Base-by-base conservation (phyloP, 495 filamentous ascomycete species). In the Thozetella sp. region DNA sequence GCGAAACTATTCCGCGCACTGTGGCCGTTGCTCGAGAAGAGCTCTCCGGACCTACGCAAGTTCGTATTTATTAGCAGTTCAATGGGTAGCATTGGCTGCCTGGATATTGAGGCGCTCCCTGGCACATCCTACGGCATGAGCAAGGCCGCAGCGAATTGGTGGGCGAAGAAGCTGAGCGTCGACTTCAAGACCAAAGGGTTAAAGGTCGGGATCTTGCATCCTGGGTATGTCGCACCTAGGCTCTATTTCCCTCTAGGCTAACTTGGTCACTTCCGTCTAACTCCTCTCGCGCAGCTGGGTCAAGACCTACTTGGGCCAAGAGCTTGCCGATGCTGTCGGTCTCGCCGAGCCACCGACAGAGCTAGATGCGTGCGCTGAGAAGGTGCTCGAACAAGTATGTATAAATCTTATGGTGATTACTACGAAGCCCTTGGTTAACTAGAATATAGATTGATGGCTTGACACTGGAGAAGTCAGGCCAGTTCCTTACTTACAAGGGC, bases 301-400 rank as follows among this genome's bases (percentile, higher is more conserved):
- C 51, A 66, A 79, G 61, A 79, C 76, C 6, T 30, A 27, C 0
- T 68, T 71, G 59, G 76, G 76, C 0, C 73, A 77, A 61, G 60
- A 19, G 0, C 65, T 75, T 34, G 76, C 74, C 9, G 73, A 79
- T 61, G 61, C 54, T 4, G 25, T 77, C 23, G 66, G 67, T 11
- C 64, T 67, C 40, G 25, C 24, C 19, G 63, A 71, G 59, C 70
- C 74, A n/a, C 71, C 76, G 1, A 56, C 70, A 63, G 64, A 19
- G 10, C 45, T 68, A 25, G 64, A 73, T 50, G 57, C 73, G 17
- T 71, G 72, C 45, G 68, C 67, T 0, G 54, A 50, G 23, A 66
- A 54, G 12, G 60, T 74, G 17, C 4, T 74, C 22, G 61, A 63
- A 45, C 72, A 71, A 67, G 73, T 75, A 57, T 57, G 68, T 56